These are phyloP conservation scores for Ascochyta clinopodiicola DNA, from an alignment of 2,329 filamentous ascomycete species.

Conservation along the genomic window DNA sequence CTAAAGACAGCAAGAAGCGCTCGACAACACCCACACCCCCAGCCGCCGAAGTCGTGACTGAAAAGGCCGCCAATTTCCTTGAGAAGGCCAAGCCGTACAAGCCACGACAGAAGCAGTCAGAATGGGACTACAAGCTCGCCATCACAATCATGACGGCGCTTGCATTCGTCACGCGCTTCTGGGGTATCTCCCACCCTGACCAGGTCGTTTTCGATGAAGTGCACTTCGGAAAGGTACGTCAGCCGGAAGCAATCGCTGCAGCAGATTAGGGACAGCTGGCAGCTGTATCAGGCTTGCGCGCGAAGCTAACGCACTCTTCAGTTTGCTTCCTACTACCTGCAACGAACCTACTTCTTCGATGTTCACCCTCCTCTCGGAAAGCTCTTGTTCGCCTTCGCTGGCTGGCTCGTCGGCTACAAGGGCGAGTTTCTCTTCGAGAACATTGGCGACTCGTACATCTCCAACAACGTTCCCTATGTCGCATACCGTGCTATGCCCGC, in stretches of 20 bases:
- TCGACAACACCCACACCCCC: constrained; percentile 47
- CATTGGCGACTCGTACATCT: constrained; percentile 97
- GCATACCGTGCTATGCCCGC: constrained; percentile 94
- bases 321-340: constrained; percentile 77
- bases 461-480: constrained; percentile 96
- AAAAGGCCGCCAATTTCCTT: constrained; percentile 37
- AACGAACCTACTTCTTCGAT: constrained; percentile 99
- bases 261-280: not conserved
- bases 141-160: constrained; percentile 78
- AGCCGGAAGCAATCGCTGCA: not conserved
- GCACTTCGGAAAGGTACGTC: constrained; percentile 93
- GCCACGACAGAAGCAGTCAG: constrained; percentile 55
- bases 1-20: constrained; percentile 48
- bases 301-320: constrained; percentile 35
- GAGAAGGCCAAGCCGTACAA: constrained; percentile 46
- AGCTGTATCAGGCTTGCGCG: not conserved
- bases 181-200: constrained; percentile 91
- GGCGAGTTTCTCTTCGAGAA: constrained; percentile 98
- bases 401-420: constrained; percentile 97
- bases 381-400: constrained; percentile 94
- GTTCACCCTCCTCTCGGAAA: constrained; percentile 98
- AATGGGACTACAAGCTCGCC: constrained; percentile 84
- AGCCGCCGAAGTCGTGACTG: constrained; percentile 25
- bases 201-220: constrained; percentile 99
- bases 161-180: constrained; percentile 92